Base-by-base conservation (phyloP, 1,139 yeast genomes). In the Pichia sp. region DNA sequence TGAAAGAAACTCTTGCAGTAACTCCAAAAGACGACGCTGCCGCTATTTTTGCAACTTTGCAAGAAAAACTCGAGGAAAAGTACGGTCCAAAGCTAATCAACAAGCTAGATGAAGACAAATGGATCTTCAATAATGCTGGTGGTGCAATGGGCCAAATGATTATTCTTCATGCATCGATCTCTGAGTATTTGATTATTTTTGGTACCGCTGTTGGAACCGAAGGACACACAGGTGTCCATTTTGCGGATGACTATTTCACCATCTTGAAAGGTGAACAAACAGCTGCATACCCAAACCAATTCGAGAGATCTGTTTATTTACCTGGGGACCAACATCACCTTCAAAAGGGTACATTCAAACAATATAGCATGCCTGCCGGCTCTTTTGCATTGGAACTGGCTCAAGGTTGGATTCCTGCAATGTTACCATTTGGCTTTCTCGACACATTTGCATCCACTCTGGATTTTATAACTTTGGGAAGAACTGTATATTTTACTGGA, bases 121-220 rank as follows among this genome's bases (percentile, higher is more conserved):
- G 97, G 97, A 81, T 92, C 44, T 90, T 81, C 76, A 92, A 90
- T 74, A 88, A 87, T 59, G 98, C 98, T 7, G 98, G 98, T 46
- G 95, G 96, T 54, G 97, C 98, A 46, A 92, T 92, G 98, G 98
- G 98, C 29, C 79, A 88, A 48, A 90, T 92, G 97, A 76, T 86
- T 57, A 86, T 94, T 51, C 71, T 92, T 54, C 98, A 94, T 64
- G 97, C 97, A 11, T 90, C 97, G n/a, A 72, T 94, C 57, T 72
- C 94, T 7, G 98, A 92, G 66, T 94, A 92, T 62, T 69, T 92
- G 64, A 90, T 90, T 58, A 73, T 87, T 61, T 87, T 88, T 54
- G 96, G 97, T 46, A 73, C 92, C 37, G 84, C 95, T 23, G 74
- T 83, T 10, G 97, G 97, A 37, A 88, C 96, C 11, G 97, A 87